These are phyloP conservation scores for Arthrobotrys sphaeroides DNA, from an alignment of 2,329 filamentous ascomycete genomes.

Conservation along the genomic window DNA sequence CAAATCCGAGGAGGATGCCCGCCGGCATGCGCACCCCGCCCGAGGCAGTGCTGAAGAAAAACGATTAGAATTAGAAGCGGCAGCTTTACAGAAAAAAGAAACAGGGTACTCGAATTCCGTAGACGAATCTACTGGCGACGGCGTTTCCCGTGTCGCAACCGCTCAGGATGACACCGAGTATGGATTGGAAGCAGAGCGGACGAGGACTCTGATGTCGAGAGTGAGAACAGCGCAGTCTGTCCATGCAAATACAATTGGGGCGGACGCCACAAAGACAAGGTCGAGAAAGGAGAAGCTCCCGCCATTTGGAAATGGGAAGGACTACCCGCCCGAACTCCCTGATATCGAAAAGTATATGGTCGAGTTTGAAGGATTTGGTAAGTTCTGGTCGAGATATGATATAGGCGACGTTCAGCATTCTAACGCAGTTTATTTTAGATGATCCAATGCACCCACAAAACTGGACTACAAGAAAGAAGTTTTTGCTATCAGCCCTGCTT, in stretches of 20 bases:
- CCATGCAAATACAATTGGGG: conserved; percentile 44
- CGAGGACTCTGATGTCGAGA: conserved; percentile 40
- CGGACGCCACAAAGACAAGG: conserved; percentile 26
- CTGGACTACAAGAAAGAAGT: conserved; percentile 83
- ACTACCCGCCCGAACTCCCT: conserved; percentile 74
- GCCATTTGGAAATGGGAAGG: conserved; percentile 41
- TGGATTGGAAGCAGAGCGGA: conserved; percentile 28
- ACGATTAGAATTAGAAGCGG: conserved; percentile 30
- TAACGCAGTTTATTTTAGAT: conserved; percentile 60
- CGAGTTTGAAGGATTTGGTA: conserved; percentile 77
- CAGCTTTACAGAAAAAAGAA: conserved; percentile 31
- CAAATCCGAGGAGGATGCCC: conserved; percentile 39
- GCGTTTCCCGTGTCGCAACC: conserved; percentile 28
- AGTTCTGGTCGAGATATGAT: neutral
- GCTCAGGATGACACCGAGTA: conserved; percentile 23
- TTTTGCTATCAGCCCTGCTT: conserved; percentile 73
- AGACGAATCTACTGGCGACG: conserved; percentile 28
- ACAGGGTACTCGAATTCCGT: conserved; percentile 8
- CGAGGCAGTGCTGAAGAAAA: conserved; percentile 1
- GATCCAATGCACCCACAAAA: conserved; percentile 89
- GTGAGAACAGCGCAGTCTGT: conserved; percentile 48
- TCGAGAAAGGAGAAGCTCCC: conserved; percentile 47
- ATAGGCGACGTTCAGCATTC: neutral
- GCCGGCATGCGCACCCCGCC: conserved; percentile 9
- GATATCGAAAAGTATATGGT: conserved; percentile 80